These are phyloP conservation scores for Lepidium africanum DNA, from an alignment of 345 rosid species.

Conservation along the genomic window DNA sequence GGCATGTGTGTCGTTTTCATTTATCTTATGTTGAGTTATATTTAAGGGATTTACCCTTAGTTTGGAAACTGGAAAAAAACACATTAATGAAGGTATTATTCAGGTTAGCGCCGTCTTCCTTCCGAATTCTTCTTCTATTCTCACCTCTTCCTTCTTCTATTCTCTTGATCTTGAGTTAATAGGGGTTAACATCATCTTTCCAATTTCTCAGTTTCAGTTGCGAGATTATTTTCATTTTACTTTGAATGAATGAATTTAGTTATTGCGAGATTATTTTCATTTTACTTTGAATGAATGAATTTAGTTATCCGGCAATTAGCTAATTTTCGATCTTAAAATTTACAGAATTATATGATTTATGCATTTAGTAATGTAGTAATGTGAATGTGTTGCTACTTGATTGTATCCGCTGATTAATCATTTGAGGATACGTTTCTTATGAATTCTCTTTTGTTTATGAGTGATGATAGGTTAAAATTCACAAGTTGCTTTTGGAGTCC, in stretches of 20 bases:
- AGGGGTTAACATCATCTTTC: background rate
- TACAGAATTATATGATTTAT: background rate
- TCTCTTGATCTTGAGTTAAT: no score
- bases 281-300: no score
- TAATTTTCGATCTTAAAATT: background rate
- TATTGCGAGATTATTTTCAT: no score
- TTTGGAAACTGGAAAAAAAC: no score
- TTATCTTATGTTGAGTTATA: no score
- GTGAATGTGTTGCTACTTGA: background rate
- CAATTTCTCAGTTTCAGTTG: background rate
- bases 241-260: background rate
- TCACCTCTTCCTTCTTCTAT: no score
- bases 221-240: background rate
- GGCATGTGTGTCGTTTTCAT: no score
- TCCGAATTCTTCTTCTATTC: no score
- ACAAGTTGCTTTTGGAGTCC: conserved; percentile 56
- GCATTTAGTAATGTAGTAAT: no score
- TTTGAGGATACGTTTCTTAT: background rate
- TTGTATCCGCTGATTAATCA: background rate
- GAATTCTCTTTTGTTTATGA: background rate
- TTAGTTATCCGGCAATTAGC: background rate
- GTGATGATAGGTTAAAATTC: conserved; percentile 72
- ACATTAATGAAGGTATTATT: no score
- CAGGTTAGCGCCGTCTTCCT: no score
- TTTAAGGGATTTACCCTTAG: no score